Evolutionary conservation across 768 basidiomycete species (phyloP).

Genomic region (Chlorophyllum brunneum): DNA sequence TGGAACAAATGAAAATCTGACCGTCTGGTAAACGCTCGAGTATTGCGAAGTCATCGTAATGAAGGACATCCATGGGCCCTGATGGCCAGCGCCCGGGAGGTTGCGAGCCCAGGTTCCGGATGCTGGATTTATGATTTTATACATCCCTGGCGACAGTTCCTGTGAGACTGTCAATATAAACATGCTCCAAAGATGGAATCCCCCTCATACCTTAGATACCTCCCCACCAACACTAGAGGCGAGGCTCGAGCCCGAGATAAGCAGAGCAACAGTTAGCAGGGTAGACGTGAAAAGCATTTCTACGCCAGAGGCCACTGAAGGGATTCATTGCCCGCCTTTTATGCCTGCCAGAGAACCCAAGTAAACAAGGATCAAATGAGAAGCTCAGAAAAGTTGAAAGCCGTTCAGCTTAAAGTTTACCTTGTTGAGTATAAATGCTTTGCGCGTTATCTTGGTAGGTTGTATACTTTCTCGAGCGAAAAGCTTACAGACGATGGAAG

Average conservation of each 20-base stretch:
- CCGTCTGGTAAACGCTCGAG: not conserved
- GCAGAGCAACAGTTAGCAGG: not conserved
- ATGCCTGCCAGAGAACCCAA: too few species aligned
- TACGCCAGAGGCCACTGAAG: too few species aligned
- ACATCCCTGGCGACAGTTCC: not conserved
- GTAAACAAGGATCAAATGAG: too few species aligned
- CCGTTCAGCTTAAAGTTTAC: too few species aligned
- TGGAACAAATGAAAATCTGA: not conserved
- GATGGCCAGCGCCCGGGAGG: conserved; percentile 4
- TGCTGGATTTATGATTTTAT: not conserved
- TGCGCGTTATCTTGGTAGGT: too few species aligned
- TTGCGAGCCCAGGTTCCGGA: conserved; percentile 2
- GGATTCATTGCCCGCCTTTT: too few species aligned
- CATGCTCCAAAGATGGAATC: not conserved
- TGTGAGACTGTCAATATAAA: not conserved
- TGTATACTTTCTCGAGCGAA: too few species aligned
- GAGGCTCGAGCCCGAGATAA: not conserved
- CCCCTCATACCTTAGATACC: not conserved
- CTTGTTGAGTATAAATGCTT: too few species aligned
- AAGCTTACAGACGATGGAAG: too few species aligned
- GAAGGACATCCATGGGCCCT: conserved; percentile 1
- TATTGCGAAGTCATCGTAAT: not conserved
- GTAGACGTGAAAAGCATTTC: not conserved
- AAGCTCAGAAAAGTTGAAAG: too few species aligned
- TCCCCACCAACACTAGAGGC: not conserved